phyloP scores from a whole-genome alignment of 805 yeast genomes.

The Metschnikowia continentalis region DNA sequence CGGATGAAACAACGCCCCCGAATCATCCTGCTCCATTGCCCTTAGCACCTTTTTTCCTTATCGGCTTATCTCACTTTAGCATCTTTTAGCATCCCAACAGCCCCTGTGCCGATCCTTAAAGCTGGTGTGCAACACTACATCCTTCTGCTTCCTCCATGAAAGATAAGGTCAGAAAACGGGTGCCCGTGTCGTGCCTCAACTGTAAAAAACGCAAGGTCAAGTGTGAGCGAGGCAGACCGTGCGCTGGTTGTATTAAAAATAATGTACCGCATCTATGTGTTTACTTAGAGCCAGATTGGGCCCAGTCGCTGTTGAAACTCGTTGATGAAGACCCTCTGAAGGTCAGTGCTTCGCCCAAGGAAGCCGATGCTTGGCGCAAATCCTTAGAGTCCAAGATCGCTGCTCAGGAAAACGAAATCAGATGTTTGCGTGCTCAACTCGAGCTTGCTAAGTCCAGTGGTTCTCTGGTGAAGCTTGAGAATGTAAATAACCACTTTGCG shows the following conservation, averaged over 20 bases:
- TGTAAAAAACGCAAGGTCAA: slow-evolving; percentile 41
- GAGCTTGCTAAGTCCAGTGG: neutral
- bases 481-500: neutral
- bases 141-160: neutral
- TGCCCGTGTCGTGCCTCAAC: slow-evolving; percentile 38
- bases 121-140: neutral
- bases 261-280: slow-evolving; percentile 39
- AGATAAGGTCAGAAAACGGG: slow-evolving; percentile 26
- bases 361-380: neutral
- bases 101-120: neutral
- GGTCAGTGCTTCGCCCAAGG: neutral
- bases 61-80: too few relatives aligned
- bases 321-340: neutral
- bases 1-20: neutral
- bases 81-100: too few relatives aligned
- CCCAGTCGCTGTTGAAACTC: slow-evolving; percentile 12
- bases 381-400: slow-evolving; percentile 8
- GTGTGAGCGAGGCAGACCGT: slow-evolving; percentile 41
- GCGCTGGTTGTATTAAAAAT: slow-evolving; percentile 39
- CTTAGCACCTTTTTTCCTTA: neutral
- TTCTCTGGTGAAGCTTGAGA: neutral
- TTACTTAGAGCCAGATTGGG: slow-evolving; percentile 40
- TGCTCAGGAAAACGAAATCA: slow-evolving; percentile 9
- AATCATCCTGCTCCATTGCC: too few relatives aligned
- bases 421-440: slow-evolving; percentile 13